These are phyloP conservation scores for Rhododendron simsii DNA, from an alignment of 148 eudicot genomes.

Conservation along the genomic window DNA sequence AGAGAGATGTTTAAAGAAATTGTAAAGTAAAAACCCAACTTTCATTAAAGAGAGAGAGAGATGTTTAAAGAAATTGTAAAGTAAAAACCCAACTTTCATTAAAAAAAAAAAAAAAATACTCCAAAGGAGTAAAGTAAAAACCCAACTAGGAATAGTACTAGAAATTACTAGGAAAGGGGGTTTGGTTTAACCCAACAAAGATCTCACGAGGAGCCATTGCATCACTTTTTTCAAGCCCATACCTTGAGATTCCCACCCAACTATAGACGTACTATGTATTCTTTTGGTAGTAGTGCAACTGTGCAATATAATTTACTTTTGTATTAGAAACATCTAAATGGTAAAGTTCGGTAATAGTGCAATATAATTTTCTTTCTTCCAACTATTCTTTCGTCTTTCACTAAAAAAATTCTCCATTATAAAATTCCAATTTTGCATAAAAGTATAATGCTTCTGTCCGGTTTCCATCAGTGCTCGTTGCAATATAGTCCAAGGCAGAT, in stretches of 20 bases:
- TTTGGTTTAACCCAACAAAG: slow-evolving; percentile 9
- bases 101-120: no score
- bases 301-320: not conserved
- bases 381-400: no score
- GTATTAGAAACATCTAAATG: not conserved
- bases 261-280: not conserved
- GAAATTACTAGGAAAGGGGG: not conserved
- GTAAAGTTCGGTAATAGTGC: not conserved
- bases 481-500: no score
- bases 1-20: not conserved
- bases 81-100: not conserved
- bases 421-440: no score
- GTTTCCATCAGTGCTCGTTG: no score
- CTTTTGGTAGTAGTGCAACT: not conserved
- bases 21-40: not conserved
- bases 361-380: no score
- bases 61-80: not conserved
- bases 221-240: slow-evolving; percentile 17
- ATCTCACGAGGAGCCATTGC: slow-evolving; percentile 15
- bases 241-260: slow-evolving; percentile 22
- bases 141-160: not conserved
- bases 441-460: no score
- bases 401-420: no score
- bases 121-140: not conserved
- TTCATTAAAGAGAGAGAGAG: not conserved